phyloP scores from a whole-genome alignment of 441 rosid genomes.

The Metrosideros polymorpha region DNA sequence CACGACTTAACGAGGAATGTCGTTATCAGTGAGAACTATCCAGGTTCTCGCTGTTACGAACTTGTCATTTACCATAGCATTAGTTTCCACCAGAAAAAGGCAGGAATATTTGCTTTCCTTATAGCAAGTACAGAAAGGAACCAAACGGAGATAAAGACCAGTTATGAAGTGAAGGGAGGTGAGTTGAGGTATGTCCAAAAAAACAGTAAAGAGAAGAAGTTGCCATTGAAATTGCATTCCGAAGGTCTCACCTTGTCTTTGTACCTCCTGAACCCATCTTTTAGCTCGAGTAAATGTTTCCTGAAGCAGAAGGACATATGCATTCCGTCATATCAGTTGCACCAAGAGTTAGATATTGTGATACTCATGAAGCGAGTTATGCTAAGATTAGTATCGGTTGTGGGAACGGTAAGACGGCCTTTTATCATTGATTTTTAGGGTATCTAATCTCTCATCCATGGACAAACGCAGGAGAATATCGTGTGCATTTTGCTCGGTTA shows the following conservation, averaged over 20 bases:
- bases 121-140: not conserved
- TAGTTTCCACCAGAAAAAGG: not conserved
- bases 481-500: not conserved
- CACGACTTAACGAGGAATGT: not conserved
- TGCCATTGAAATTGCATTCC: not conserved
- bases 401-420: not conserved
- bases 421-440: not conserved
- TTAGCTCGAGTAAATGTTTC: constrained; percentile 43
- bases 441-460: not conserved
- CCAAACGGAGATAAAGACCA: not conserved
- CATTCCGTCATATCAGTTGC: not conserved
- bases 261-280: constrained; percentile 62
- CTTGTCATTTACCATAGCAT: not conserved
- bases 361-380: not conserved
- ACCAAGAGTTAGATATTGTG: not conserved
- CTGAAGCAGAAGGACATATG: constrained; percentile 15
- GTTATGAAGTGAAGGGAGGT: not conserved
- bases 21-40: not conserved
- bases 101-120: not conserved
- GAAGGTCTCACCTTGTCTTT: constrained; percentile 40
- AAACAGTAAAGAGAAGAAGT: not conserved
- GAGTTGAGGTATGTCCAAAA: not conserved
- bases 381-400: not conserved
- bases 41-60: not conserved
- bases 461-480: not conserved